phyloP scores from a whole-genome alignment of 2,329 filamentous ascomycete genomes.

The Fusarium pilosicola region DNA sequence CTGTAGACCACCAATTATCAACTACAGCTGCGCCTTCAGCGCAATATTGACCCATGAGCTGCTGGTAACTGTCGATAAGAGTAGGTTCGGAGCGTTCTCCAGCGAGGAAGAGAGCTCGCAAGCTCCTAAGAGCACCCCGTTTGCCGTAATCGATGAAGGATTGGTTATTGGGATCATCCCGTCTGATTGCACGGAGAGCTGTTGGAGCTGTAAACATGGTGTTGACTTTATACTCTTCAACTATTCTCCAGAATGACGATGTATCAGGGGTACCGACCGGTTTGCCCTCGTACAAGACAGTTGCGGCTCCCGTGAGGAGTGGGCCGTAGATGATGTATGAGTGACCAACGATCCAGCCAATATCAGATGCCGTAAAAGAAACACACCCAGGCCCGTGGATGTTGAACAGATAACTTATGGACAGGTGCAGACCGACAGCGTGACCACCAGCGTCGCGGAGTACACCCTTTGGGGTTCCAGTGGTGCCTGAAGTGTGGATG shows the following conservation, averaged over 20 bases:
- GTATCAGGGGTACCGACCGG: constrained; percentile 89
- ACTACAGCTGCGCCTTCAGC: constrained; percentile 67
- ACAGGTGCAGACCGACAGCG: constrained; percentile 84
- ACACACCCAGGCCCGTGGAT: constrained; percentile 87
- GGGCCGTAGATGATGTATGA: constrained; percentile 92
- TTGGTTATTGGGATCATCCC: constrained; percentile 81
- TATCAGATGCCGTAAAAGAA: constrained; percentile 78
- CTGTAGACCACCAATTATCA: constrained; percentile 72
- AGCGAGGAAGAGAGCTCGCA: constrained; percentile 83
- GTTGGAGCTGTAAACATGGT: constrained; percentile 87
- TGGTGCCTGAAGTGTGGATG: constrained; percentile 89
- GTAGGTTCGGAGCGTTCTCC: constrained; percentile 90
- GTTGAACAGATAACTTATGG: constrained; percentile 84
- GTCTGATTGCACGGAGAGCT: constrained; percentile 85
- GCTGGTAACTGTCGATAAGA: constrained; percentile 83
- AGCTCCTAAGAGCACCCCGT: constrained; percentile 74
- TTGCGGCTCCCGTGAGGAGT: constrained; percentile 84
- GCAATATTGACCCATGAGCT: constrained; percentile 73
- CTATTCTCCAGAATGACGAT: constrained; percentile 86
- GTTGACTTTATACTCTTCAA: constrained; percentile 87
- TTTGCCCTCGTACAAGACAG: constrained; percentile 93
- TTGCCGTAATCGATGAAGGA: constrained; percentile 71
- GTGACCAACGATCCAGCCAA: constrained; percentile 79
- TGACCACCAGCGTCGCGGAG: constrained; percentile 85
- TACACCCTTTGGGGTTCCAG: constrained; percentile 84